Conservation (phyloP, 352 stramenopile genomes). For the Pythium myriotylum region DNA sequence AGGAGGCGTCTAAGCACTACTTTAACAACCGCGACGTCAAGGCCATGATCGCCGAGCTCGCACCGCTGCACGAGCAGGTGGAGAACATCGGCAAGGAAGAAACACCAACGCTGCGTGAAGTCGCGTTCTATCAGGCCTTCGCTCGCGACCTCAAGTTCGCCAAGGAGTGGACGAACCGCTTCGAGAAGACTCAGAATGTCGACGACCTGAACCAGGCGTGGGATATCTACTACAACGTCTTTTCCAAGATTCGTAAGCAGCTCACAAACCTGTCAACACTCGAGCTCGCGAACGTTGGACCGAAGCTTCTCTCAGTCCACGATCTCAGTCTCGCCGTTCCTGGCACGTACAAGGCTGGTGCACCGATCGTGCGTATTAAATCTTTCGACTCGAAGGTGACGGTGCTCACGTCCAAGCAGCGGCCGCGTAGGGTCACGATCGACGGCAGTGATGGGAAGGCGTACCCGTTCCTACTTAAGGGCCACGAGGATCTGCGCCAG, state of each 20-base stretch:
- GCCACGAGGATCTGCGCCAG: slow-evolving; percentile 99
- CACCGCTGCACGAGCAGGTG: slow-evolving; percentile 93
- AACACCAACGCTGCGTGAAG: slow-evolving; percentile 77
- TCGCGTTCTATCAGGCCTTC: slow-evolving; percentile 91
- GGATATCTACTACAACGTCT: slow-evolving; percentile 99
- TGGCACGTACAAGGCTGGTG: slow-evolving; percentile 85
- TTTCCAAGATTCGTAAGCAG: slow-evolving; percentile 92
- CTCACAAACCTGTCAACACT: slow-evolving; percentile 96
- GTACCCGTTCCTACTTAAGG: slow-evolving; percentile 99
- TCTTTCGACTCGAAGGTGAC: slow-evolving; percentile 95
- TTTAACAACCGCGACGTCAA: slow-evolving; percentile 97
- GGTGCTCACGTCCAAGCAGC: slow-evolving; percentile 99
- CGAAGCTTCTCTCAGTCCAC: slow-evolving; percentile 93
- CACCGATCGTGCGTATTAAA: slow-evolving; percentile 87
- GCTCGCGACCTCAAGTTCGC: slow-evolving; percentile 90
- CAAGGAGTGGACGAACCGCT: slow-evolving; percentile 85
- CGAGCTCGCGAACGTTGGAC: slow-evolving; percentile 97
- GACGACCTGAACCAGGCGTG: slow-evolving; percentile 93
- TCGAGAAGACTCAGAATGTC: slow-evolving; percentile 73
- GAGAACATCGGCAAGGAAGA: slow-evolving; percentile 79
- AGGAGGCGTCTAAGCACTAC: slow-evolving; percentile 98
- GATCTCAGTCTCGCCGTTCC: slow-evolving; percentile 97
- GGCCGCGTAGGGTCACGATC: slow-evolving; percentile 98
- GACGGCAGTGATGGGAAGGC: slow-evolving; percentile 97
- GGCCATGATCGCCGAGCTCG: slow-evolving; percentile 96